Conservation (phyloP, 2,329 filamentous ascomycete genomes). For the Lachnellula suecica region DNA sequence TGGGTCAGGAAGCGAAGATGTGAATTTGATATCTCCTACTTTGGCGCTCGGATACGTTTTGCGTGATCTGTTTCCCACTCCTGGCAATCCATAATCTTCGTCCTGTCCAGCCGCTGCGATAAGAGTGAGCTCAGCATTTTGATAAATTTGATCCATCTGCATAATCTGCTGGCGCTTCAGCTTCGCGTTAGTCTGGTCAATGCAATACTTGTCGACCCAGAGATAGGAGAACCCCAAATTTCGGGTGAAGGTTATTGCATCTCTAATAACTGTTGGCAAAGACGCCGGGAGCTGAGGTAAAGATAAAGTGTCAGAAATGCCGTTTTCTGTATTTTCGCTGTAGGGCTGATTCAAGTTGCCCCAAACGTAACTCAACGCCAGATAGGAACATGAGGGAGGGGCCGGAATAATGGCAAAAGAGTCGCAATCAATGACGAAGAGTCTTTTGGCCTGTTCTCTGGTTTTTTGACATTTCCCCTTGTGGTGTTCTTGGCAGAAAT, state of each 20-base stretch:
- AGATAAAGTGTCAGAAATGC: neutral
- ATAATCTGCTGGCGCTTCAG: neutral
- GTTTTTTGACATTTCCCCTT: too few relatives aligned
- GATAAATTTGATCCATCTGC: conserved; percentile 14
- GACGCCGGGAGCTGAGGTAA: neutral
- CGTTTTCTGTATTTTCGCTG: neutral
- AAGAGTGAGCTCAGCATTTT: conserved; percentile 9
- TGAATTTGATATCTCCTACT: neutral
- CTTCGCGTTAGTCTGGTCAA: conserved; percentile 11
- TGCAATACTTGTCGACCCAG: conserved; percentile 33
- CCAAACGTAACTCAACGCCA: neutral
- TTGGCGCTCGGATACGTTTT: neutral
- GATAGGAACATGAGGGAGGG: too few relatives aligned
- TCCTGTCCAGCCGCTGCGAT: conserved; percentile 10
- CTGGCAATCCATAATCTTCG: conserved; percentile 11
- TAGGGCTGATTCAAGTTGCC: neutral
- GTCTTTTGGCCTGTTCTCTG: too few relatives aligned
- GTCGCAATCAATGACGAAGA: too few relatives aligned
- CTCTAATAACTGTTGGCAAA: conserved; percentile 17
- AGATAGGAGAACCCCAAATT: conserved; percentile 24
- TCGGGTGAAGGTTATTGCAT: conserved; percentile 21
- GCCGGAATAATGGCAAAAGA: too few relatives aligned
- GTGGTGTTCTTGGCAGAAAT: too few relatives aligned
- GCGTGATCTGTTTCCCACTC: neutral
- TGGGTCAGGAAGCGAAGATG: neutral